A percentile compares a stretch with the other conserved stretches of the same genome.
Evolutionary conservation across 2,329 filamentous ascomycete species (phyloP).

Genomic region (Ploettnerulaceae sp.): DNA sequence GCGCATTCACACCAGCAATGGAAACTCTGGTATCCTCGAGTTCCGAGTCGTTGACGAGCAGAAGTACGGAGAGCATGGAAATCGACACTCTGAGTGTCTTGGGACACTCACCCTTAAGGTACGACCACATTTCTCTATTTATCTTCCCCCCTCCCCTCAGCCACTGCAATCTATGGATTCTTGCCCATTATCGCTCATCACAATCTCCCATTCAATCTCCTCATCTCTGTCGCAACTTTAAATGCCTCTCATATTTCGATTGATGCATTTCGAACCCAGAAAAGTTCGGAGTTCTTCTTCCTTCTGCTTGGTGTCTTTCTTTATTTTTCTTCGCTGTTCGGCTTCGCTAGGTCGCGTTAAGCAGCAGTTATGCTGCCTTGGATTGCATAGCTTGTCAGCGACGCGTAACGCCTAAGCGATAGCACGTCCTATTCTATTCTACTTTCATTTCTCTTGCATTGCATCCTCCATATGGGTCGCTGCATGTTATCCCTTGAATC

Average conservation of each 20-base stretch:
- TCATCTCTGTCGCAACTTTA: background rate
- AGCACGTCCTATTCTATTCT: constrained; percentile 15
- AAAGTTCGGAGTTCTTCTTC: background rate
- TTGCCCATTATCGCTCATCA: background rate
- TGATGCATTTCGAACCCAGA: background rate
- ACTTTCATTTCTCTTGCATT: constrained; percentile 9
- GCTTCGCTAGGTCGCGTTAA: constrained; percentile 4
- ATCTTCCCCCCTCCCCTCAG: constrained; percentile 1
- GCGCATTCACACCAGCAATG: constrained; percentile 11
- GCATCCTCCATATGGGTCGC: constrained; percentile 1
- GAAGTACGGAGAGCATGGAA: constrained; percentile 28
- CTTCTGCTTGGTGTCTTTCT: background rate
- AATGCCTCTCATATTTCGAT: background rate
- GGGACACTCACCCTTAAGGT: constrained; percentile 24
- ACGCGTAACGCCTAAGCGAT: constrained; percentile 25
- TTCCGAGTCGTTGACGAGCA: constrained; percentile 27
- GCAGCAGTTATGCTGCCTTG: constrained; percentile 12
- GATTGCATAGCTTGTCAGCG: constrained; percentile 21
- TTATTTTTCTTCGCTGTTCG: background rate
- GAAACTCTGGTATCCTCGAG: constrained; percentile 17
- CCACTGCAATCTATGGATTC: constrained; percentile 6
- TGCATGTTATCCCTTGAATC: constrained; percentile 11
- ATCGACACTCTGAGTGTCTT: constrained; percentile 22
- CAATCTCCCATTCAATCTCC: background rate
- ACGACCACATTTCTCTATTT: constrained; percentile 12